Evolutionary conservation across 371 early-diverging fungal genomes (phyloP), one percentile per base, ranked within the genome.

Genomic region (Ordospora colligata): DNA sequence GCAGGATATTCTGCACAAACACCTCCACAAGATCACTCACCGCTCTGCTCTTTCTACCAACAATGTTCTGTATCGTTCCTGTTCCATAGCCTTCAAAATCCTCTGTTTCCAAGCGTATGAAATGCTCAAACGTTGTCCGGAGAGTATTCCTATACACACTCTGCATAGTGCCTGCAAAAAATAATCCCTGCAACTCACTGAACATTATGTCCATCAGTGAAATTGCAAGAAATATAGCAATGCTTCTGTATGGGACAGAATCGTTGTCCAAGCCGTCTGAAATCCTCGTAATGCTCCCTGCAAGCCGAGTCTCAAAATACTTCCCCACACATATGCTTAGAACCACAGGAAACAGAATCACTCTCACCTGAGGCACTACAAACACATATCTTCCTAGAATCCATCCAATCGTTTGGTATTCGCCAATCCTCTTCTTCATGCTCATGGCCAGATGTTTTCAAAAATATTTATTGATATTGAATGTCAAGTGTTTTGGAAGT

Each of bases 1-100:
- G 81, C 10, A 82, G 37, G 2, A 82, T 42, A 32, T 82, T 69
- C 21, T 82, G 19, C 2, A 77, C 54, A 14, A 80, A 40, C 19
- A 83, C 82, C 63, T 82, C 82, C 19, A 83, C 46, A 25, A 83
- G 76, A 52, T 83, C 84, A 14, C 65, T 17, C 11, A 80, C 74
- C 19, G 84, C 84, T 40, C 66, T 66, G 62, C 80, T 74, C 72
- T 77, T 75, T 52, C 82, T 54, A 3, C 75, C 62, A 6, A 83
- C 80, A 2, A 64, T 72, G 32, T 44, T 69, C 12, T 77, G 76
- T 25, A 83, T 83, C 40, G 77, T 78, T 12, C 82, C 84, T 22
- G 42, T n/a, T 40, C 76, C 76, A 21, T 69, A 25, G 2, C 12
- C 46, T 14, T 75, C 58, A 70, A 79, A 83, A 0, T 47, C 23